Base-by-base conservation (phyloP, 768 basidiomycete species). In the Leucocoprinus leucothites region DNA sequence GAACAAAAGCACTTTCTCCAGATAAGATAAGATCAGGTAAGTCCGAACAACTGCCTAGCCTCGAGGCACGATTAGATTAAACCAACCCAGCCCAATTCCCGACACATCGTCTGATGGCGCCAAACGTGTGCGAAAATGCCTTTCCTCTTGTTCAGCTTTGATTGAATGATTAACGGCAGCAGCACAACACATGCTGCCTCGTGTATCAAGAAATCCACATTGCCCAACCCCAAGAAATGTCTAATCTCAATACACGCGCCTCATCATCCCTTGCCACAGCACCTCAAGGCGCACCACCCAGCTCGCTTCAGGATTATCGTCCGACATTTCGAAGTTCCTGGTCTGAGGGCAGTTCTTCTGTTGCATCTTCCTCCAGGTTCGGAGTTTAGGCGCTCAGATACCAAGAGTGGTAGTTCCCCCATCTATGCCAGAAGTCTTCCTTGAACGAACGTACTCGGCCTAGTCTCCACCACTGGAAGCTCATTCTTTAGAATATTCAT, bases 21-120 rank as follows among this genome's bases (percentile, higher is more conserved):
- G 38, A 28, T 42, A 26, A 41, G 50, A 51, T 51, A 51, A 51
- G 50, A 51, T 51, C 25, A 51, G 18, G 40, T 40, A 38, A 31
- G 31, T 31, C 31, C 31, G 11, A 31, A 11, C 31, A 11, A 31
- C 11, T 31, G 31, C 9, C 25, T 9, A 16, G 26, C 50, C 40
- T 51, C 50, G 25, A 42, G 50, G 40, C 50, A 24, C 34, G 35
- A 41, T 28, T 19, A 41, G 22, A 51, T 36, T 19, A 42, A 31
- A 41, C 25, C 38, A 26, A 26, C 21, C 38, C 50, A 42, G 18
- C 8, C 35, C 31, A 18, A 9, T 34, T 35, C 47, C 47, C 47
- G 47, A 48, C 47, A 35, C 31, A 38, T 38, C 36, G 34, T 31
- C 35, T 40, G 48, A 40, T 40, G 35, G 35, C 36, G 35, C 35